These are phyloP conservation scores for Penicillium sp. DNA, from an alignment of 2,329 filamentous ascomycete genomes.

Conservation along the genomic window DNA sequence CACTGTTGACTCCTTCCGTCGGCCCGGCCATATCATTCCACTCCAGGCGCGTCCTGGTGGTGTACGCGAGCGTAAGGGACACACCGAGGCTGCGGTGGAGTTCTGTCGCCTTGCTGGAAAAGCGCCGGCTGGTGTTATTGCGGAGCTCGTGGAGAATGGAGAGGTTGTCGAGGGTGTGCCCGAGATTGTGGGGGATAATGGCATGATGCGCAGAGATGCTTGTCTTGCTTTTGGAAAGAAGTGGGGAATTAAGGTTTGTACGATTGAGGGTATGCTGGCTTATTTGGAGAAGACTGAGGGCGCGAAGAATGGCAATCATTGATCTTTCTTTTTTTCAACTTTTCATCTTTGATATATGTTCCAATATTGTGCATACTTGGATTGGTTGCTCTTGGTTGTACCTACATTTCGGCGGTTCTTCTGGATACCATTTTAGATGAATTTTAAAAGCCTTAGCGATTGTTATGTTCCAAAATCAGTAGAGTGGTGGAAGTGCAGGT, in stretches of 20 bases:
- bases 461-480: not conserved
- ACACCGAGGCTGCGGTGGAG: slow-evolving; percentile 92
- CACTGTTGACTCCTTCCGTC: slow-evolving; percentile 63
- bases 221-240: slow-evolving; percentile 83
- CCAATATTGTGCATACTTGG: slow-evolving; percentile 1
- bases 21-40: slow-evolving; percentile 89
- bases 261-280: slow-evolving; percentile 83
- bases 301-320: slow-evolving; percentile 38
- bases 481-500: not conserved
- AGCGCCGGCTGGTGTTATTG: slow-evolving; percentile 74
- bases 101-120: slow-evolving; percentile 84
- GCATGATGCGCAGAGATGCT: slow-evolving; percentile 88
- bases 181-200: slow-evolving; percentile 62
- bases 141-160: slow-evolving; percentile 87
- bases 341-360: not conserved
- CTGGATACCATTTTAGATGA: slow-evolving; percentile 12
- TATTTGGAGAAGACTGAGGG: slow-evolving; percentile 77
- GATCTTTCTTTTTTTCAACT: slow-evolving; percentile 11
- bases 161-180: slow-evolving; percentile 68
- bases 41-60: slow-evolving; percentile 76
- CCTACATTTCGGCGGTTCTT: not conserved
- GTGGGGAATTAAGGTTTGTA: slow-evolving; percentile 91
- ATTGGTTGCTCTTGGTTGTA: slow-evolving; percentile 6
- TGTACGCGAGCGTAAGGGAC: slow-evolving; percentile 74
- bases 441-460: slow-evolving; percentile 5